These are phyloP conservation scores for Huntiella savannae DNA, from an alignment of 2,329 filamentous ascomycete genomes.

Conservation along the genomic window DNA sequence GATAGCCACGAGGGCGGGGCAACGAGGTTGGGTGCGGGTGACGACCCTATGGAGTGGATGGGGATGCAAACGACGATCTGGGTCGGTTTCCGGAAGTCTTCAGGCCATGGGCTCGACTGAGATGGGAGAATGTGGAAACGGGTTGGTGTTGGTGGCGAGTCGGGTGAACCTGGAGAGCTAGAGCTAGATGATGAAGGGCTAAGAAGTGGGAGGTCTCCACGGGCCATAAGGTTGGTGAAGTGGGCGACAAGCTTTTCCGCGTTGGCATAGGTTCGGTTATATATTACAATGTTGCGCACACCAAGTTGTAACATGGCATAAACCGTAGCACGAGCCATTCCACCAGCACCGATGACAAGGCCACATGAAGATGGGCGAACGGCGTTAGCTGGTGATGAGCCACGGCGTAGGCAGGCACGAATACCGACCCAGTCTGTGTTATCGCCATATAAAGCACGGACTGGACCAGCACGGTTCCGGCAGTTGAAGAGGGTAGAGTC, in stretches of 20 bases:
- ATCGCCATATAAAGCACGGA: constrained; percentile 54
- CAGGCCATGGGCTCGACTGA: constrained; percentile 44
- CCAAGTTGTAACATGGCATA: constrained; percentile 65
- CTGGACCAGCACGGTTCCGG: constrained; percentile 43
- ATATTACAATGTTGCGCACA: constrained; percentile 55
- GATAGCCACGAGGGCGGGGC: constrained; percentile 51
- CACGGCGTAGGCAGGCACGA: constrained; percentile 49
- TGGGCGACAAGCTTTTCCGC: constrained; percentile 49
- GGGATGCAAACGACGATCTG: constrained; percentile 63
- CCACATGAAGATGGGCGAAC: constrained; percentile 36
- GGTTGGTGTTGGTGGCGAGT: constrained; percentile 17
- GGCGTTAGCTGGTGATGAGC: constrained; percentile 52
- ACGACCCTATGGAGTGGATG: constrained; percentile 44
- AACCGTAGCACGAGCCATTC: constrained; percentile 60
- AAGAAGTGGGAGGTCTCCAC: constrained; percentile 24
- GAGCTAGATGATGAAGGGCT: constrained; percentile 17
- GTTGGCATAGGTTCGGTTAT: constrained; percentile 49
- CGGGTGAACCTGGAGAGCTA: background rate
- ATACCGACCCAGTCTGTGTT: constrained; percentile 75
- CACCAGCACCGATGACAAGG: constrained; percentile 45
- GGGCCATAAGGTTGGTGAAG: constrained; percentile 39
- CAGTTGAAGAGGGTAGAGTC: constrained; percentile 12
- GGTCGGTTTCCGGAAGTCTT: constrained; percentile 42
- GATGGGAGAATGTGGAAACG: constrained; percentile 39
- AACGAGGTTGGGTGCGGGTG: constrained; percentile 48